phyloP scores from a whole-genome alignment of 2,329 filamentous ascomycete genomes.

The Pseudovirgaria hyperparasitica region DNA sequence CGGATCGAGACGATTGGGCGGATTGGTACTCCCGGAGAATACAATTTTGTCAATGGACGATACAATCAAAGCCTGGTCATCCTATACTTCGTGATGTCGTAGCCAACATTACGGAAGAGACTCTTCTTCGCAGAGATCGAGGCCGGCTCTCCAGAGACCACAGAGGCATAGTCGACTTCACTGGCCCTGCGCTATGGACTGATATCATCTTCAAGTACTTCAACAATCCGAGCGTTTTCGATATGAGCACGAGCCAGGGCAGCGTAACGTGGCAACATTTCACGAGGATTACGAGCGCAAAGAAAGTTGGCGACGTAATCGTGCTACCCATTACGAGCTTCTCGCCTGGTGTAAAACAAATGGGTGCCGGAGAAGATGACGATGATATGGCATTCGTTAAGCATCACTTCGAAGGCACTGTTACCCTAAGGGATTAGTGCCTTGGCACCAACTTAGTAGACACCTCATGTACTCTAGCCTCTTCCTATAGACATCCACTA shows the following conservation, averaged over 20 bases:
- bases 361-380: constrained; percentile 78
- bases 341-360: constrained; percentile 85
- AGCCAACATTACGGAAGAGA: constrained; percentile 70
- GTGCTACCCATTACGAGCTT: constrained; percentile 95
- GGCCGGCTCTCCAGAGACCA: constrained; percentile 53
- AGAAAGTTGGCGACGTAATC: constrained; percentile 85
- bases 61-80: constrained; percentile 89
- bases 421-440: too few species aligned
- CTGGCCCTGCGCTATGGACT: constrained; percentile 89
- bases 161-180: constrained; percentile 82
- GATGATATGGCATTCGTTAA: constrained; percentile 96
- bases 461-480: too few species aligned
- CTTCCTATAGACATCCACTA: too few species aligned
- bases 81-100: constrained; percentile 83
- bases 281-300: constrained; percentile 69
- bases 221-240: constrained; percentile 81
- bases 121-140: constrained; percentile 56
- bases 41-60: constrained; percentile 99
- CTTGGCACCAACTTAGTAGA: too few species aligned
- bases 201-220: constrained; percentile 86
- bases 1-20: constrained; percentile 82
- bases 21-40: constrained; percentile 94
- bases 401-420: constrained; percentile 90
- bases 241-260: constrained; percentile 56
- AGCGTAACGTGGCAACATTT: constrained; percentile 82